Base-by-base conservation (phyloP, 2,329 filamentous ascomycete genomes). In the Lithohypha guttulata region DNA sequence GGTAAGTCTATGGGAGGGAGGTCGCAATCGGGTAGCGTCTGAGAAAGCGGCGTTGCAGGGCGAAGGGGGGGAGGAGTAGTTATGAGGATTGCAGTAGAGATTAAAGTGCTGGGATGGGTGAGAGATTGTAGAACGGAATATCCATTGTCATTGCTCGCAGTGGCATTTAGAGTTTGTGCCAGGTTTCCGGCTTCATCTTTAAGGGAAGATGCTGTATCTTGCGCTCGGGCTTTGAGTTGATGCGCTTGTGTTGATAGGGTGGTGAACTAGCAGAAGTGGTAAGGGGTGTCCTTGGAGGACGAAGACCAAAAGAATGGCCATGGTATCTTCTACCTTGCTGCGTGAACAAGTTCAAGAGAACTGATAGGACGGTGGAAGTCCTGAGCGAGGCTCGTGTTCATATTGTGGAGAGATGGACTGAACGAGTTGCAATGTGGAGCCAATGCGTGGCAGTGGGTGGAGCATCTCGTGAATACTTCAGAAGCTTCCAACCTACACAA, bases 21-120 rank as follows among this genome's bases (percentile, higher is more conserved):
- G 73, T 69, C 23, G 84, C 75, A 41, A 76, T 79, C 3, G 86
- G 86, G 42, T 96, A 84, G 37, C 91, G 82, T 25, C 85, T 80
- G 33, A 98, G 66, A 56, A 87, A 91, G 41, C 36, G 55, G 53
- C 46, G 49, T 42, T 55, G 55, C 35, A 51, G 42, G 18, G 34
- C 40, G 39, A 42, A 47, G 15, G 45, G 25, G 21, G 47, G 42
- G 8, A 55, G 28, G 9, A 39, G 49, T 46, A 29, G 45, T 43
- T 7, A 52, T 55, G 14, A 55, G 42, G 11, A 55, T 29, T 8
- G 47, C 43, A 19, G 51, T 48, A 17, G 54, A 50, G 15, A 55
- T 15, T 18, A 55, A 42, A 17, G 52, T 55, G 30, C 46, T 43
- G 10, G 54, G 51, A 39, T 55, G 45, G 6, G 49, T 45, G 34